Evolutionary conservation across 441 rosid species (phyloP), one percentile per base, ranked within the genome.

Genomic region (Euphorbia neoarborescens): DNA sequence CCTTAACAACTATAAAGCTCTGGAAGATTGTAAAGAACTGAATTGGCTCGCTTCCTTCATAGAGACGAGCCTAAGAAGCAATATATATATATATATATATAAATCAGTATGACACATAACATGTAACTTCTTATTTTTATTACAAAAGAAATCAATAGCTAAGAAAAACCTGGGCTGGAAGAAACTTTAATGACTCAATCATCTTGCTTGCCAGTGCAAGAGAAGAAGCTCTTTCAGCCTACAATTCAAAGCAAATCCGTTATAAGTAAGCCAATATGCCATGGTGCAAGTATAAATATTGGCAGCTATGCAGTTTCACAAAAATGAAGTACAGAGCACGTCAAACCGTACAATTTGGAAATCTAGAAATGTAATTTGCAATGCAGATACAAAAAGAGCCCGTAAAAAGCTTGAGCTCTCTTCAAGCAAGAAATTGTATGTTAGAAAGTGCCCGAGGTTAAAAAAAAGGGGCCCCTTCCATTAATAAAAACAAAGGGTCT

Each of bases 1-100:
- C 99, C 99, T 90, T 90, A 75, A 89, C 86, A 59, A 86, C 82
- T 74, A 96, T 86, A 76, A 89, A 90, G 85, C 94, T 91, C 84
- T 96, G 99, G 77, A 96, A 84, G 81, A 96, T 90, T 63, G 90
- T 76, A 75, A 88, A 90, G 87, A 96, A 91, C 76, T 91, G 99
- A 80, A 89, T 81, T 13, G 99, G 93, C 81, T 96, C 99, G 44
- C 79, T 81, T 79, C 94, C 97, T 83, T 96, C 98, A 62, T 84
- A 85, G 75, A 91, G 77, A 71, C 90, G 89, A 75, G 92, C 94
- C 98, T 96, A 81, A 51, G 65, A 32, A 69, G 61, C 65, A 77
- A 42, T n/a, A 46, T 57, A n/a, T n/a, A n/a, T n/a, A n/a, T n/a
- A n/a, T n/a, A n/a, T 40, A 65, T n/a, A 72, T 74, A 68, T 27